Conservation (phyloP, 805 yeast genomes). For the Myxozyma sirexii region DNA sequence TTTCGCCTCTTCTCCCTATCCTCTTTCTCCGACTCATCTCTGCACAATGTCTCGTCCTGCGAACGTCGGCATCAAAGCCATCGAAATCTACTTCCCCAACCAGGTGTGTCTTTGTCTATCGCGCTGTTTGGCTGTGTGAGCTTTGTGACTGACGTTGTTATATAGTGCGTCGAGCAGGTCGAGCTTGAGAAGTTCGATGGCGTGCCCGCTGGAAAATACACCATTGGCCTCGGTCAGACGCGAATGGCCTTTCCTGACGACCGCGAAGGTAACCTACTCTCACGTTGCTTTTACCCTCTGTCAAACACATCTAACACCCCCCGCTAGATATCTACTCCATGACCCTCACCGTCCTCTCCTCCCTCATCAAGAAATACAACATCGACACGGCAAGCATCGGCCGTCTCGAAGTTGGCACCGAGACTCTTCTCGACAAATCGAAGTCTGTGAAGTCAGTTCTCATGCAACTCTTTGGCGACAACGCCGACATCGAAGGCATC, state of each 20-base stretch:
- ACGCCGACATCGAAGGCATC: conserved; percentile 90
- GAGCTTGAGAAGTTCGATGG: conserved; percentile 85
- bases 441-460: conserved; percentile 94
- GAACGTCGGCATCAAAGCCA: conserved; percentile 95
- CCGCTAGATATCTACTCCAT: conserved; percentile 90
- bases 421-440: conserved; percentile 93
- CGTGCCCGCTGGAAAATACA: conserved; percentile 91
- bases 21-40: background rate
- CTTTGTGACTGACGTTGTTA: conserved; percentile 1
- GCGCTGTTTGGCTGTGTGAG: background rate
- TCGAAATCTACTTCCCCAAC: conserved; percentile 87
- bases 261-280: conserved; percentile 57
- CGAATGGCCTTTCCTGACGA: conserved; percentile 97
- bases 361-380: conserved; percentile 75
- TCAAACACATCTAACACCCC: conserved; percentile 3
- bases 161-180: conserved; percentile 74
- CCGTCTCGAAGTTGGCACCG: conserved; percentile 97
- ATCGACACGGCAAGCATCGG: conserved; percentile 83
- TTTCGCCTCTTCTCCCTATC: background rate
- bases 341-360: conserved; percentile 82
- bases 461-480: conserved; percentile 89
- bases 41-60: conserved; percentile 51
- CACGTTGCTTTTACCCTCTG: background rate
- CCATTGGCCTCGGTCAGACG: conserved; percentile 98
- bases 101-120: conserved; percentile 50